Base-by-base conservation (phyloP, 306 rosid genomes). In the Pueraria montana region DNA sequence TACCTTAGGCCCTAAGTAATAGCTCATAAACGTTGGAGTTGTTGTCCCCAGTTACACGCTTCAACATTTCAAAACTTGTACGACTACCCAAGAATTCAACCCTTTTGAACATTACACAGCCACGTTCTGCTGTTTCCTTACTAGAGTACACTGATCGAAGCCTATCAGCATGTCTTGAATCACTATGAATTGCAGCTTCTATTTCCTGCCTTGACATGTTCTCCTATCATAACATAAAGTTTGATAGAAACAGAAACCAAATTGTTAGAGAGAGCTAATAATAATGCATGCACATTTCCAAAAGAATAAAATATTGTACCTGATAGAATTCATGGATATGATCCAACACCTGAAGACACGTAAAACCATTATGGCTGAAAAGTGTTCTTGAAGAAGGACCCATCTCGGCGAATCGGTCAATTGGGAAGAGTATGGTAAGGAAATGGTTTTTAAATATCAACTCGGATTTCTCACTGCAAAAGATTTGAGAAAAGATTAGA, bases 311-410 rank as follows among this genome's bases (percentile, higher is more conserved):
- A 40, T 27, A 21, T 61, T 23, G 59, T 88, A 96, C 99, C 99
- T 96, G 95, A 88, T 96, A 96, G 86, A 92, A 96, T 72, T 92
- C 82, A 85, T 90, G 87, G 62, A 96, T 86, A 66, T 91, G 89
- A 85, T 90, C 94, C 59, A 96, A 91, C 86, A 94, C 94, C 84
- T 89, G 97, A 80, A 91, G 90, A 85, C 99, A 96, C 0, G 95
- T 91, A 82, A 96, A 96, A 65, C 99, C 97, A 11, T 77, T 86
- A 13, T 81, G 58, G 75, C 89, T 88, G 82, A 92, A 88, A 74
- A 84, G 94, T 0, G 94, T 94, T 82, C 97, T 91, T 6, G 97
- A 91, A 18, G 98, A 96, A 82, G 99, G 99, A 67, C 99, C 99
- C 89, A 96, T 91, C 93, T 96, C 99, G 4, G 91, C 69, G 66